Evolutionary conservation across 73 alveolate genomes (phyloP).

Genomic region (Tetrahymena borealis): DNA sequence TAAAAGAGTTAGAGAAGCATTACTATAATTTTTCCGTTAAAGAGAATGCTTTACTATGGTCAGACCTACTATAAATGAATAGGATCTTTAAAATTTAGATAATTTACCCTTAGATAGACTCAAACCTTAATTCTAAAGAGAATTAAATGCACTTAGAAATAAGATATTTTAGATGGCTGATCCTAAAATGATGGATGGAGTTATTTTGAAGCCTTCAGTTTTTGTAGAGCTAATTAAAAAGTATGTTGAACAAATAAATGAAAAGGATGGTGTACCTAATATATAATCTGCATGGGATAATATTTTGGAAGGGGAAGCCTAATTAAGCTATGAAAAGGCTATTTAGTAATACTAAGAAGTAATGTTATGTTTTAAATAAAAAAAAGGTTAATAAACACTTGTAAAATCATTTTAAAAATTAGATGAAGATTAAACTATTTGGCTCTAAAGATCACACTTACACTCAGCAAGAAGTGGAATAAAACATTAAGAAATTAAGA

Average conservation of each 20-base stretch:
- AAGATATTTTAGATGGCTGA: slow-evolving; percentile 48
- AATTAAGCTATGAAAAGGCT: slow-evolving; percentile 51
- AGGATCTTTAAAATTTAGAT: not conserved
- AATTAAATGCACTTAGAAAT: not conserved
- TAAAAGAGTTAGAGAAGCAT: slow-evolving; percentile 21
- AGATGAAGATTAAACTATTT: not conserved
- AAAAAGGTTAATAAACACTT: not conserved
- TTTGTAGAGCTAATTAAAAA: slow-evolving; percentile 6
- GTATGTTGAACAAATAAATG: slow-evolving; percentile 60
- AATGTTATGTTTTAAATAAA: not conserved
- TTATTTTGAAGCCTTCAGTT: slow-evolving; percentile 40
- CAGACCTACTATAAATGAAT: not conserved
- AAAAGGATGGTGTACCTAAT: slow-evolving; percentile 73
- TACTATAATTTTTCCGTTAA: not conserved
- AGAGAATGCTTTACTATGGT: slow-evolving; percentile 4
- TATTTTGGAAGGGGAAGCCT: slow-evolving; percentile 63
- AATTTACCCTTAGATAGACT: not conserved
- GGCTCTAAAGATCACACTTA: not conserved
- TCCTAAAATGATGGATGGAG: slow-evolving; percentile 80
- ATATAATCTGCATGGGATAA: slow-evolving; percentile 62
- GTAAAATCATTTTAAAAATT: not conserved
- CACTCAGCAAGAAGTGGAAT: not conserved
- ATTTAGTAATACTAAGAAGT: not conserved
- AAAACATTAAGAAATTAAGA: not conserved
- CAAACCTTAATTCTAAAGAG: not conserved